Evolutionary conservation across 768 basidiomycete species (phyloP), one percentile per base, ranked within the genome.

Genomic region (Boletus rubescentipes): DNA sequence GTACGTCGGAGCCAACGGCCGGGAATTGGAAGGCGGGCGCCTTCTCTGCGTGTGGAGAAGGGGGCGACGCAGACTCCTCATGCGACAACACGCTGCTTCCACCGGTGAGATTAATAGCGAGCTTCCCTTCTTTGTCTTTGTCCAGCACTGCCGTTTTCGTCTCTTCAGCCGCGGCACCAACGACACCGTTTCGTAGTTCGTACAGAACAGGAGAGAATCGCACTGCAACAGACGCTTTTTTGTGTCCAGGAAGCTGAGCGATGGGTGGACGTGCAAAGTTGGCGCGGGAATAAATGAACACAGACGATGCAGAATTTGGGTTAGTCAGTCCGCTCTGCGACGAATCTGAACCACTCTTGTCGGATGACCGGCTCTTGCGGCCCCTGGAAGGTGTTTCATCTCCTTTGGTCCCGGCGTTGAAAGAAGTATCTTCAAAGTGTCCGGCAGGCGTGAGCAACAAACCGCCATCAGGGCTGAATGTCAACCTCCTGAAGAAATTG

Each of bases 361-460:
- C 65, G 5, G 75, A 68, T 0, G 83, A 80, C 51, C 81, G 75
- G 6, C 78, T 74, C 57, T 83, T 87, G 57, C 85, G 75, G 23
- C 87, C 86, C 53, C 86, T 76, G 30, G 75, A 61, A 5, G 84
- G 81, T 4, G 79, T 78, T 50, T 63, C 65, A 46, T 73, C 73
- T 30, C 67, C 72, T 58, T 68, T 71, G 38, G 46, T 29, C 6
- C 40, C 51, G 12, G 74, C 72, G 10, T 68, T 47, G 46, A 81
- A 84, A 14, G 89, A 84, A 4, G 92, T 89, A 69, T 98, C 96
- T 67, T 98, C 95, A 63, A 97, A 98, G 66, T 96, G 91, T 1
- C 97, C 97, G 2, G 97, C 96, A 0, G 97, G 97, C 0, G 97
- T 98, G 60, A 98, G 76, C 41, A 99, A 79, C 34, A 99, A 76